phyloP scores from a whole-genome alignment of 306 rosid genomes.

The Vigna unguiculata region DNA sequence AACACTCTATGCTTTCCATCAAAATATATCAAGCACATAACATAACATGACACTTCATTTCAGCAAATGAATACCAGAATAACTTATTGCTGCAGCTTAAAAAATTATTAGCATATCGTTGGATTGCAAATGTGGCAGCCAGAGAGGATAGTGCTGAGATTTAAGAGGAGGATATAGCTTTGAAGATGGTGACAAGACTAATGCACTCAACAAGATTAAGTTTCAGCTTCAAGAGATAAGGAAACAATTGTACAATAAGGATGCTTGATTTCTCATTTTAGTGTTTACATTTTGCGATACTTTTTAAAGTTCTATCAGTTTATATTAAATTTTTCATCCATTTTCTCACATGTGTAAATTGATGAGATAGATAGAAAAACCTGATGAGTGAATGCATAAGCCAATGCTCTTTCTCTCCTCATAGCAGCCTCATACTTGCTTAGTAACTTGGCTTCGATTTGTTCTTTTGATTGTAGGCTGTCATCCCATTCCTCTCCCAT shows the following conservation, averaged over 20 bases:
- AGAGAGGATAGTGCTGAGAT: slow-evolving; percentile 27
- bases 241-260: background rate
- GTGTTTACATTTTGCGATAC: slow-evolving; percentile 24
- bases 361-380: slow-evolving; percentile 51
- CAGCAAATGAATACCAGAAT: slow-evolving; percentile 29
- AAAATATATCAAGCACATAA: slow-evolving; percentile 20
- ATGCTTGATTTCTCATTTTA: slow-evolving; percentile 27
- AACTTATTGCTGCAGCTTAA: slow-evolving; percentile 1
- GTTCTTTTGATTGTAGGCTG: slow-evolving; percentile 95
- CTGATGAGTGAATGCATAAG: slow-evolving; percentile 99
- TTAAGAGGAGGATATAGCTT: slow-evolving; percentile 12
- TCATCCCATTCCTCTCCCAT: slow-evolving; percentile 99
- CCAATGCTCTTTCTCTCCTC: slow-evolving; percentile 96
- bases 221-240: slow-evolving; percentile 33
- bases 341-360: slow-evolving; percentile 24
- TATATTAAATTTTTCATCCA: slow-evolving; percentile 11
- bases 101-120: slow-evolving; percentile 7
- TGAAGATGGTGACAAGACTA: slow-evolving; percentile 9
- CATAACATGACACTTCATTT: slow-evolving; percentile 2
- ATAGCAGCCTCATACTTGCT: slow-evolving; percentile 90
- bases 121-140: slow-evolving; percentile 3
- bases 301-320: slow-evolving; percentile 19
- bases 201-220: slow-evolving; percentile 10
- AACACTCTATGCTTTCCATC: slow-evolving; percentile 3
- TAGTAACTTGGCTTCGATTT: slow-evolving; percentile 82